Evolutionary conservation across 331 rosid species (phyloP).

Genomic region (Acacia pycnantha): DNA sequence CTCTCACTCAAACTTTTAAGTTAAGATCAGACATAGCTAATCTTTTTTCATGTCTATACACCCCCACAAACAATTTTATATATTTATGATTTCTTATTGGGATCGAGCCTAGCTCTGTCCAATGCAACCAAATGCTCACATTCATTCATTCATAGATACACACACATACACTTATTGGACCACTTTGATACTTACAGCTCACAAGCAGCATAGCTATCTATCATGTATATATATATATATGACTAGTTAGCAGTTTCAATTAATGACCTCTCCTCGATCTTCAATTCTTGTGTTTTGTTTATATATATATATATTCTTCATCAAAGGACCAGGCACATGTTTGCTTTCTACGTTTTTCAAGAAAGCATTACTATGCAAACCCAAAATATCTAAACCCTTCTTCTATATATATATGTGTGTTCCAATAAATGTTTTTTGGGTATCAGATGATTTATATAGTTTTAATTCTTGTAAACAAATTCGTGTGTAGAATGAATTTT

Average conservation of each 20-base stretch:
- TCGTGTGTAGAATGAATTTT: too few relatives aligned
- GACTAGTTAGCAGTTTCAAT: conserved; percentile 23
- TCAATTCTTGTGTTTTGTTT: not conserved
- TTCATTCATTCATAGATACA: not conserved
- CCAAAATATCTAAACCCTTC: not conserved
- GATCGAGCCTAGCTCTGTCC: conserved; percentile 32
- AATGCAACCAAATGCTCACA: conserved; percentile 35
- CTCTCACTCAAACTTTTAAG: conserved; percentile 4
- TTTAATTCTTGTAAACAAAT: not conserved
- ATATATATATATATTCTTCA: not conserved
- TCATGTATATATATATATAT: conserved; percentile 12
- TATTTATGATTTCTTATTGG: not conserved
- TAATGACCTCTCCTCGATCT: not conserved
- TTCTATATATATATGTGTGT: not conserved
- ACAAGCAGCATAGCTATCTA: conserved; percentile 40
- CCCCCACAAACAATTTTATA: conserved; percentile 9
- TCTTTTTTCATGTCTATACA: conserved; percentile 34
- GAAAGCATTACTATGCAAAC: not conserved
- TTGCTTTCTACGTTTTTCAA: not conserved
- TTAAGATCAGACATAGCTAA: not conserved
- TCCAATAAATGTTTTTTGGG: not conserved
- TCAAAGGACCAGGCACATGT: not conserved
- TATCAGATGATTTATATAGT: not conserved
- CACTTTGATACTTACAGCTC: conserved; percentile 42
- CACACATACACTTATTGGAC: conserved; percentile 39